Conservation (phyloP, 2,329 filamentous ascomycete genomes). For the Sporothrix euskadiensis region DNA sequence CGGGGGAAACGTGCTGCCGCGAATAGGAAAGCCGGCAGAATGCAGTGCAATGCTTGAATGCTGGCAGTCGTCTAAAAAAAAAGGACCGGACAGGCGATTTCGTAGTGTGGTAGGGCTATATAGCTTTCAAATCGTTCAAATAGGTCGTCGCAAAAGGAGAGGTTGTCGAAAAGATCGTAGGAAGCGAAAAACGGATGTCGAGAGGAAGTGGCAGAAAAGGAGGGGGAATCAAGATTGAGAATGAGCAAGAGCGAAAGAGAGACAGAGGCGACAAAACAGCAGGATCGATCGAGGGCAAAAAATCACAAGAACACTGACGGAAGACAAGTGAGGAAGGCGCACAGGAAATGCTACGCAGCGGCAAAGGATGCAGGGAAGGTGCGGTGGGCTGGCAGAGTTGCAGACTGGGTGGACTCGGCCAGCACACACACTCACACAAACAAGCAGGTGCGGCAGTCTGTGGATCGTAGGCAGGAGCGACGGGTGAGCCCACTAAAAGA, state of each 20-base stretch:
- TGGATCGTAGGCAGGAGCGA: slow-evolving; percentile 3
- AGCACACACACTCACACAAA: slow-evolving; percentile 18
- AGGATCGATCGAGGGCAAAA: slow-evolving; percentile 8
- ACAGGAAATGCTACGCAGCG: neutral
- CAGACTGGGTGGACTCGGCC: slow-evolving; percentile 11
- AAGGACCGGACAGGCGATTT: neutral
- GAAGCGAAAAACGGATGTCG: neutral
- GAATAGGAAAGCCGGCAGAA: slow-evolving; percentile 3
- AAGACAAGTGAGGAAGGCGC: slow-evolving; percentile 11
- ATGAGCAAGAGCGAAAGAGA: neutral
- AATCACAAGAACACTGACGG: slow-evolving; percentile 3
- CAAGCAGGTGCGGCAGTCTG: neutral
- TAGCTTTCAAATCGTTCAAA: neutral
- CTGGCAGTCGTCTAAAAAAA: slow-evolving; percentile 5
- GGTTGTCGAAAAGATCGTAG: neutral
- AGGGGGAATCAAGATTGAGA: neutral
- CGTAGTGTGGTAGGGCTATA: neutral
- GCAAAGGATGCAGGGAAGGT: slow-evolving; percentile 20
- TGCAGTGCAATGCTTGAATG: neutral
- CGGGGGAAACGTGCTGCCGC: slow-evolving; percentile 11
- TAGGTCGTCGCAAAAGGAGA: neutral
- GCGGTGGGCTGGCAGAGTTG: neutral
- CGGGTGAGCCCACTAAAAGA: slow-evolving; percentile 20
- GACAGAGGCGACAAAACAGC: neutral
- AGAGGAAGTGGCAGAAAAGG: neutral